Percentiles rank a stretch among this genome's conserved stretches.
These are phyloP conservation scores for Colletotrichum limetticola DNA, from an alignment of 2,329 filamentous ascomycete species.

Conservation along the genomic window DNA sequence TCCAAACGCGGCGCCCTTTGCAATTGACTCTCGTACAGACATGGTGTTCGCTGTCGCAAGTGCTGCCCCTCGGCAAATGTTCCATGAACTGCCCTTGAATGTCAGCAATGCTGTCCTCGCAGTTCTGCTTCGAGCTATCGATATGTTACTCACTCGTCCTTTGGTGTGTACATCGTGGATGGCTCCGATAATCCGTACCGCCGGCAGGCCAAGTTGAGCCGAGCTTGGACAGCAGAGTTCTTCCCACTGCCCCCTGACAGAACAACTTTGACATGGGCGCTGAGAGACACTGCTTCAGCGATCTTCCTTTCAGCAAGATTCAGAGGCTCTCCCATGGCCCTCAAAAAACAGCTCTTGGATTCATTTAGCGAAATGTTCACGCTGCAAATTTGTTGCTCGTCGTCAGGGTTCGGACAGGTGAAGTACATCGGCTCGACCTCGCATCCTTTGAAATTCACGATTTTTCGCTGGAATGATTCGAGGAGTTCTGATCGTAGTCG, in stretches of 20 bases:
- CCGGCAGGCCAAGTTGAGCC: not conserved
- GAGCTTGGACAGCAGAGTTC: not conserved
- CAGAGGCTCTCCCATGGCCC: not conserved
- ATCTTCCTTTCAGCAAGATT: not conserved
- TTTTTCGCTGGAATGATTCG: not conserved
- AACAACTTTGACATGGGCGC: not conserved
- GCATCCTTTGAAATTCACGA: not conserved
- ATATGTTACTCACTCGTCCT: not conserved
- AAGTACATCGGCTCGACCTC: not conserved
- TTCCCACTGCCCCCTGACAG: not conserved
- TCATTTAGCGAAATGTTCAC: not conserved
- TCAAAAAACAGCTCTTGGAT: not conserved
- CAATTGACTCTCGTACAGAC: not conserved
- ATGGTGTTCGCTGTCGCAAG: not conserved
- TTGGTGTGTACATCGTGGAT: not conserved
- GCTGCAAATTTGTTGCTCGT: no score
- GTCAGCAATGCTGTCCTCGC: no score
- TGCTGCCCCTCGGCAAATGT: not conserved
- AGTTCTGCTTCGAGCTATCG: no score
- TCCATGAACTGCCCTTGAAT: not conserved
- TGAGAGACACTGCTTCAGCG: not conserved
- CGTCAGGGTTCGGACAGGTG: no score
- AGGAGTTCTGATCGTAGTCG: no score
- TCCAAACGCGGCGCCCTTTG: conserved; percentile 14
- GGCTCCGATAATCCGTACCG: not conserved